These are phyloP conservation scores for Anethum foeniculum DNA, from an alignment of 140 eudicot species.

Conservation along the genomic window DNA sequence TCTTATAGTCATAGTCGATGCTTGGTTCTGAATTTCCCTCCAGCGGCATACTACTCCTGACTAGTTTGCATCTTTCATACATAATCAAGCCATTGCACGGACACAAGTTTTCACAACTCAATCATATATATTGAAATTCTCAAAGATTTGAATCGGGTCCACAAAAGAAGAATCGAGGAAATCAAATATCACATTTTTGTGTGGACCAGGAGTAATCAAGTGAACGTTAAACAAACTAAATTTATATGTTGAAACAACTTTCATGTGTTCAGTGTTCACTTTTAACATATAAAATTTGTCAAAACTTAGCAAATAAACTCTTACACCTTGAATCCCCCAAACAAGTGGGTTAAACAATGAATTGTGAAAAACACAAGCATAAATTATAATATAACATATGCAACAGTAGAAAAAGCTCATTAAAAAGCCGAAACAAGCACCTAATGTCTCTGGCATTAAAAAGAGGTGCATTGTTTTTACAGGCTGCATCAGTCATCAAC, in stretches of 20 bases:
- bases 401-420: neutral
- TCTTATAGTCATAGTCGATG: no score
- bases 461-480: constrained; percentile 7
- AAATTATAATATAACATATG: neutral
- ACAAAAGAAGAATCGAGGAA: no score
- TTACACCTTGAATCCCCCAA: neutral
- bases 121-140: no score
- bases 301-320: neutral
- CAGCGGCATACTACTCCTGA: no score
- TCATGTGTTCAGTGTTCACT: neutral
- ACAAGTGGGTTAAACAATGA: neutral
- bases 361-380: neutral
- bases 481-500: constrained; percentile 27
- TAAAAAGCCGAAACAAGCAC: neutral
- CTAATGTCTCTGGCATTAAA: neutral
- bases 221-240: neutral
- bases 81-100: no score
- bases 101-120: no score
- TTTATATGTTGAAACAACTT: neutral
- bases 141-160: no score
- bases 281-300: neutral
- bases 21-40: no score
- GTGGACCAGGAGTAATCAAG: neutral
- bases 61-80: no score
- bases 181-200: neutral